Percentiles rank a stretch among this genome's conserved stretches.
Evolutionary conservation across 768 basidiomycete genomes (phyloP).

Genomic region (Tricholoma saponaceum): DNA sequence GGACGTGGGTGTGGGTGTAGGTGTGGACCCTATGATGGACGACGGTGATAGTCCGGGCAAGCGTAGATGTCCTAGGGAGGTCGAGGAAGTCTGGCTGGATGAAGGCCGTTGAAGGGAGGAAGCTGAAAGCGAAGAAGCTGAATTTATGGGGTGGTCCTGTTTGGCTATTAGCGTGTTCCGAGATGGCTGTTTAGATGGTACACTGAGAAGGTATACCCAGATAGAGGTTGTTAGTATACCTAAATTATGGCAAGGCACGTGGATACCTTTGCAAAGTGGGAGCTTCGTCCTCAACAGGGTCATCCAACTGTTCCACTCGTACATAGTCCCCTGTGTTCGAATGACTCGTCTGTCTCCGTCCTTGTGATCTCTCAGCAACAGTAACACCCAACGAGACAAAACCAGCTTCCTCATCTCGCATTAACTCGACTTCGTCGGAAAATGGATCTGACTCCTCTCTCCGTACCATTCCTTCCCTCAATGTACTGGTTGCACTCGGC

Average conservation of each 20-base stretch:
- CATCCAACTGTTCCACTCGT: slow-evolving; percentile 24
- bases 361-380: slow-evolving; percentile 19
- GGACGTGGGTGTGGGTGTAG: slow-evolving; percentile 31
- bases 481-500: slow-evolving; percentile 29
- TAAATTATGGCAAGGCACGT: slow-evolving; percentile 28
- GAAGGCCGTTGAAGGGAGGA: slow-evolving; percentile 19
- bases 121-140: slow-evolving; percentile 22
- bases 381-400: slow-evolving; percentile 14
- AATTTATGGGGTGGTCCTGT: slow-evolving; percentile 15
- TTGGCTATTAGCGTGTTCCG: slow-evolving; percentile 24
- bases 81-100: slow-evolving; percentile 22
- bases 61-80: slow-evolving; percentile 21
- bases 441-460: slow-evolving; percentile 50
- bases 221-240: slow-evolving; percentile 18
- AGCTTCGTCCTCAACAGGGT: slow-evolving; percentile 14
- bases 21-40: slow-evolving; percentile 38
- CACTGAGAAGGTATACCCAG: slow-evolving; percentile 21
- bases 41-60: slow-evolving; percentile 28
- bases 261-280: slow-evolving; percentile 20
- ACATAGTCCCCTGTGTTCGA: slow-evolving; percentile 36
- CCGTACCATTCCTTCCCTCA: slow-evolving; percentile 26
- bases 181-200: slow-evolving; percentile 35
- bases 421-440: slow-evolving; percentile 37
- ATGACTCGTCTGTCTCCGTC: slow-evolving; percentile 33
- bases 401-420: slow-evolving; percentile 30